phyloP scores from a whole-genome alignment of 495 filamentous ascomycete species.

The Corynascus novoguineensis region DNA sequence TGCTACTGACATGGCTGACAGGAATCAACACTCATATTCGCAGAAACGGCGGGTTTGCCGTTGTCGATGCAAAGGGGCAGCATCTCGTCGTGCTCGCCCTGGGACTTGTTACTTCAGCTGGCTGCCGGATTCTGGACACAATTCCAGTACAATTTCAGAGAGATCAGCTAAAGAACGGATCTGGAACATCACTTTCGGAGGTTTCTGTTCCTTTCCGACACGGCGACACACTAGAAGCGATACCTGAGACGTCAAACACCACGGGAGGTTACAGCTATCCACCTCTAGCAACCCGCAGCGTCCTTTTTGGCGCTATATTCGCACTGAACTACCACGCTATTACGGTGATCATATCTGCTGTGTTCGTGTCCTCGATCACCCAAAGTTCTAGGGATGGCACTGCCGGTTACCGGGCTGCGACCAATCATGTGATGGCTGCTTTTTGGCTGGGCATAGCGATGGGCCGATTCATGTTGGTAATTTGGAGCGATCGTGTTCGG shows the following conservation, averaged over 20 bases:
- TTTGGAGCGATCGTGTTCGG: neutral
- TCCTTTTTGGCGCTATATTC: constrained; percentile 62
- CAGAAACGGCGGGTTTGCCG: neutral
- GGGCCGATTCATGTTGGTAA: neutral
- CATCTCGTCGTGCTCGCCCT: neutral
- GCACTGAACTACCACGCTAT: constrained; percentile 80
- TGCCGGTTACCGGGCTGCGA: constrained; percentile 35
- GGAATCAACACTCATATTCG: neutral
- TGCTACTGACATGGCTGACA: neutral
- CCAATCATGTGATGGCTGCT: constrained; percentile 39
- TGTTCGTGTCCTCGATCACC: constrained; percentile 78
- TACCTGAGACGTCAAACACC: neutral
- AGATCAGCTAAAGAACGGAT: no score
- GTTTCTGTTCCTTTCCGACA: neutral
- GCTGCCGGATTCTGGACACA: no score
- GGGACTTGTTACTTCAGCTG: neutral
- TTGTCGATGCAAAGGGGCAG: neutral
- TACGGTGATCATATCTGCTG: constrained; percentile 72
- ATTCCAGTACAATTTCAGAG: no score
- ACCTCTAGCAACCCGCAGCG: neutral
- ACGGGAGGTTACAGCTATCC: no score
- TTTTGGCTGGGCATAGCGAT: constrained; percentile 50
- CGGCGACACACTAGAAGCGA: neutral
- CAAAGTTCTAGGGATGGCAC: constrained; percentile 23
- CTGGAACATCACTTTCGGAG: no score